These are phyloP conservation scores for Candida chauliodis DNA, from an alignment of 805 yeast genomes.

Conservation along the genomic window DNA sequence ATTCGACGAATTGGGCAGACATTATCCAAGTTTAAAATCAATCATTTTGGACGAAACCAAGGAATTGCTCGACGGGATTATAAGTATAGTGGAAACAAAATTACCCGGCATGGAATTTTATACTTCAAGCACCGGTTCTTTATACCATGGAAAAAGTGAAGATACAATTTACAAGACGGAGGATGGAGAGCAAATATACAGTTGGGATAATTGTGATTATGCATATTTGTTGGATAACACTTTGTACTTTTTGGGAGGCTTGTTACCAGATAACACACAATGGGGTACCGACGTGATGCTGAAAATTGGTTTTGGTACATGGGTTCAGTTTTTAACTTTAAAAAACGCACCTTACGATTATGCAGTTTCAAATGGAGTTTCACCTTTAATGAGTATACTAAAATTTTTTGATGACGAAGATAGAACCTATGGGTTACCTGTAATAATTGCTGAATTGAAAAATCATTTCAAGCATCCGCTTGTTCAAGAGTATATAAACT, in stretches of 20 bases:
- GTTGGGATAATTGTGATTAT: constrained; percentile 52
- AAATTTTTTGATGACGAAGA: constrained; percentile 55
- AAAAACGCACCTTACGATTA: constrained; percentile 61
- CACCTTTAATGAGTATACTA: constrained; percentile 51
- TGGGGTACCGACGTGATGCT: constrained; percentile 40
- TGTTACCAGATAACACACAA: constrained; percentile 49
- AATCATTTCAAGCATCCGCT: constrained; percentile 25
- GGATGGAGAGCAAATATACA: constrained; percentile 34
- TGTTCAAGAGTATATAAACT: constrained; percentile 28
- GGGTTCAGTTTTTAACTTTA: constrained; percentile 48
- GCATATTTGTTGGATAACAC: constrained; percentile 50
- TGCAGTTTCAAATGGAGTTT: constrained; percentile 50
- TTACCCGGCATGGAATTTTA: constrained; percentile 45
- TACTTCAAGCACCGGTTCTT: constrained; percentile 33
- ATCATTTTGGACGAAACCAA: constrained; percentile 48
- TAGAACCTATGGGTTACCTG: constrained; percentile 44
- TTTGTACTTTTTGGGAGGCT: constrained; percentile 47
- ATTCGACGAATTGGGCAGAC: constrained; percentile 79
- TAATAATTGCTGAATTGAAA: constrained; percentile 31
- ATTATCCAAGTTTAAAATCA: constrained; percentile 71
- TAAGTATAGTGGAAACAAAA: constrained; percentile 27
- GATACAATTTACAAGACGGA: constrained; percentile 31
- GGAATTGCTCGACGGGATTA: constrained; percentile 42
- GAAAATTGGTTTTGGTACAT: constrained; percentile 37
- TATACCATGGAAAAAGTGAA: constrained; percentile 44